These are phyloP conservation scores for Mallotus nudiflorus DNA, from an alignment of 345 rosid species.

Conservation along the genomic window DNA sequence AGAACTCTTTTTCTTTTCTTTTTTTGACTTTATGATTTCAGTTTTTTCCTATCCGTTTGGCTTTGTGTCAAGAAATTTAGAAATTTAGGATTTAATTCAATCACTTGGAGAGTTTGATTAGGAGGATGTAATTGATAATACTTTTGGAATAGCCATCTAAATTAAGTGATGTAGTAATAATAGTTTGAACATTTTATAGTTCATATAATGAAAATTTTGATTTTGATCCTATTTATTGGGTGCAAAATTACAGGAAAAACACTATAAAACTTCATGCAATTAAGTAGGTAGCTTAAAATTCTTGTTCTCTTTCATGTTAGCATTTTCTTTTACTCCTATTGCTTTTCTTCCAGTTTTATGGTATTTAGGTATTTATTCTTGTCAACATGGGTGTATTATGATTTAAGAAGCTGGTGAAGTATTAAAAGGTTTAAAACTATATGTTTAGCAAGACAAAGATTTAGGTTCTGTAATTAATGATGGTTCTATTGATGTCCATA, in stretches of 20 bases:
- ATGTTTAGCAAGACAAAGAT: constrained; percentile 56
- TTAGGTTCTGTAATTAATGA: constrained; percentile 39
- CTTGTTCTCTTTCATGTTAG: background rate
- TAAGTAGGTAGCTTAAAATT: constrained; percentile 51
- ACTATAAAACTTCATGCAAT: constrained; percentile 51
- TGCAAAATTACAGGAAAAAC: constrained; percentile 60
- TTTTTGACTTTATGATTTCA: too few species aligned
- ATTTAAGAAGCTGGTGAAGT: constrained; percentile 63
- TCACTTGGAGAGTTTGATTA: too few species aligned
- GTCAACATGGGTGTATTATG: constrained; percentile 18
- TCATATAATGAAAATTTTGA: background rate
- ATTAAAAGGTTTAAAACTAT: constrained; percentile 64
- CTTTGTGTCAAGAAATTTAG: too few species aligned
- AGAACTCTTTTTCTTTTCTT: constrained; percentile 28
- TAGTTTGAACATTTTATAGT: too few species aligned
- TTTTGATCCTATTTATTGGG: constrained; percentile 26
- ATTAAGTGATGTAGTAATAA: too few species aligned
- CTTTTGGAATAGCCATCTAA: too few species aligned
- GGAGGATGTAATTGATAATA: too few species aligned
- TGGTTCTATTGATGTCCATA: constrained; percentile 28
- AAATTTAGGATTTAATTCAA: too few species aligned
- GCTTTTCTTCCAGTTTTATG: background rate
- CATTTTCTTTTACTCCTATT: constrained; percentile 7
- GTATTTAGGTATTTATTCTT: background rate
- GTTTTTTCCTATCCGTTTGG: background rate